Evolutionary conservation across 192 early-diverging fungal genomes (phyloP).

Genomic region (Piromyces sp.): DNA sequence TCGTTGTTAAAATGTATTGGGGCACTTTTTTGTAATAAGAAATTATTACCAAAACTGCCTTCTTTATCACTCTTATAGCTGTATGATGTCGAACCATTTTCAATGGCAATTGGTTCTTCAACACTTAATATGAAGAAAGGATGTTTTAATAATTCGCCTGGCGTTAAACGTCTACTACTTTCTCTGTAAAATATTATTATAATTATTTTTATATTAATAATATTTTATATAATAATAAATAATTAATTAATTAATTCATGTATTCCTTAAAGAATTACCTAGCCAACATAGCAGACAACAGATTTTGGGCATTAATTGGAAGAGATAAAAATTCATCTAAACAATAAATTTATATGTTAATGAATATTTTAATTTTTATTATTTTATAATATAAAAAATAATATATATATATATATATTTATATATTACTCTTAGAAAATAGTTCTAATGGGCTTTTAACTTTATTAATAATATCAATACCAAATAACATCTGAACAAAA

Average conservation of each 20-base stretch:
- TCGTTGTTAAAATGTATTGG: background rate
- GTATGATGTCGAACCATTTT: background rate
- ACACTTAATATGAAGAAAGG: background rate
- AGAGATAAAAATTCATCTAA: background rate
- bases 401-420: too few species aligned
- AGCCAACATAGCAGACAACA: background rate
- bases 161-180: background rate
- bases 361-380: too few species aligned
- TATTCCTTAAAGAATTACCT: too few species aligned
- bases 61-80: background rate
- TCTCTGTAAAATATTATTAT: background rate
- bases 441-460: background rate
- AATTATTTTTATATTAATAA: background rate
- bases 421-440: background rate
- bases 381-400: too few species aligned
- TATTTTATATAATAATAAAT: too few species aligned
- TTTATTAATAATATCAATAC: conserved; percentile 27
- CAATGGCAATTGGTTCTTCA: background rate
- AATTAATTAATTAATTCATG: too few species aligned
- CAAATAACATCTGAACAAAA: conserved; percentile 53
- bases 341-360: background rate
- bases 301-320: background rate
- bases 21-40: background rate
- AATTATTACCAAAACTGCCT: background rate
- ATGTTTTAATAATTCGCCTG: background rate